Conservation (phyloP, 495 filamentous ascomycete species). For the Penicillium samsonianum region DNA sequence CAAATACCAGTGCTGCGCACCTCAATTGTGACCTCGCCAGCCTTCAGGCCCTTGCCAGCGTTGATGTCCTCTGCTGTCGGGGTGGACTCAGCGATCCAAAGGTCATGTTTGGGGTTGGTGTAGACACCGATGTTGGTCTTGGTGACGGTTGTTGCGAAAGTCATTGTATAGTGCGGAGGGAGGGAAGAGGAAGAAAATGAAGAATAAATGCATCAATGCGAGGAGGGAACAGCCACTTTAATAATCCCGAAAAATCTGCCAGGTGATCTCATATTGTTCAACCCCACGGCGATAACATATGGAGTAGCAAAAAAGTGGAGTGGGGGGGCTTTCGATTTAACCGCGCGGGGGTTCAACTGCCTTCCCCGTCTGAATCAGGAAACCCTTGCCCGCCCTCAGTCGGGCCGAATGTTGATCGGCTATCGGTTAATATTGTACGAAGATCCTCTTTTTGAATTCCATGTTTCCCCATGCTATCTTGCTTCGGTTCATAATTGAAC, state of each 20-base stretch:
- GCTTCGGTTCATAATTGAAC: background rate
- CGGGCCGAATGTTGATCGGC: conserved; percentile 25
- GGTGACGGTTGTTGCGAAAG: conserved; percentile 40
- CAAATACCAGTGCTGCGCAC: conserved; percentile 93
- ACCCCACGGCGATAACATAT: conserved; percentile 10
- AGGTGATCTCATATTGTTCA: conserved; percentile 18
- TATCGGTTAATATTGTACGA: conserved; percentile 30
- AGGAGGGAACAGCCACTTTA: conserved; percentile 24
- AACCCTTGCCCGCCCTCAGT: conserved; percentile 12
- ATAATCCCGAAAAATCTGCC: conserved; percentile 15
- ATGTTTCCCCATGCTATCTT: background rate
- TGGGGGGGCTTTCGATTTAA: conserved; percentile 32
- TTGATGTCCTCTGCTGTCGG: conserved; percentile 76
- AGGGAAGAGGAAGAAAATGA: conserved; percentile 10
- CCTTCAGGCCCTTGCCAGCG: conserved; percentile 66
- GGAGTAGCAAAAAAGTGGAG: conserved; percentile 22
- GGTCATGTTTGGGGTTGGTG: conserved; percentile 87
- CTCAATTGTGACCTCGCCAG: conserved; percentile 79
- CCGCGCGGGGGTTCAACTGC: conserved; percentile 27
- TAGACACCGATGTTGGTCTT: conserved; percentile 94
- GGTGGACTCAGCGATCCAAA: conserved; percentile 80
- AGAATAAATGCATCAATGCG: conserved; percentile 11
- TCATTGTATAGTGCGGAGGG: conserved; percentile 26
- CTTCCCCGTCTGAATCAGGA: conserved; percentile 9
- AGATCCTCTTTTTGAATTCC: background rate